Evolutionary conservation across 257 asterid genomes (phyloP).

Genomic region (Galeopsis tetrahit): DNA sequence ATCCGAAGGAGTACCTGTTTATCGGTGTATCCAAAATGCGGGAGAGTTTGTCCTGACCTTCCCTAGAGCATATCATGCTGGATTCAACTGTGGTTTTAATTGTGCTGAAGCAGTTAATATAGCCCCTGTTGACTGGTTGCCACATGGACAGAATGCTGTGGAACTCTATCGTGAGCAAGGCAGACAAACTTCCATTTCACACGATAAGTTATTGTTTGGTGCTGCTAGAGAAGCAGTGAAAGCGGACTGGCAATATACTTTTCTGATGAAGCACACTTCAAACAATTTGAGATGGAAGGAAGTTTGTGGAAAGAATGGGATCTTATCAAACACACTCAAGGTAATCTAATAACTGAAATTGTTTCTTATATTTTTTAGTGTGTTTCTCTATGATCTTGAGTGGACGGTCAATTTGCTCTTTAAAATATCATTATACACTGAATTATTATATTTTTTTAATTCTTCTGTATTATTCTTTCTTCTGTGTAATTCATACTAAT

Average conservation of each 20-base stretch:
- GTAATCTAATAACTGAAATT: constrained; percentile 39
- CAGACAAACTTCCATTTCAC: constrained; percentile 85
- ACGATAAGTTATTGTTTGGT: constrained; percentile 90
- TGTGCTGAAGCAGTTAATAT: constrained; percentile 99
- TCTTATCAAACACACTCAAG: constrained; percentile 80
- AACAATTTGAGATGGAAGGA: constrained; percentile 82
- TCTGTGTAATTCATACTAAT: too few relatives aligned
- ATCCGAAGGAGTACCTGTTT: constrained; percentile 88
- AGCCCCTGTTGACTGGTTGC: constrained; percentile 99
- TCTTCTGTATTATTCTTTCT: constrained; percentile 23
- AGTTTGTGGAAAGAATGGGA: constrained; percentile 90
- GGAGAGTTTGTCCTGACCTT: constrained; percentile 96
- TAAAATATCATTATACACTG: constrained; percentile 47
- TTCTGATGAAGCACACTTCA: constrained; percentile 66
- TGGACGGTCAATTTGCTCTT: constrained; percentile 29
- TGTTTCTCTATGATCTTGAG: neutral
- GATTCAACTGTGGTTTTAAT: constrained; percentile 93
- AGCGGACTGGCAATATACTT: constrained; percentile 89
- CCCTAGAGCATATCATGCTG: constrained; percentile 99
- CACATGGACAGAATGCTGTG: constrained; percentile 90
- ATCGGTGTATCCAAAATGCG: constrained; percentile 85
- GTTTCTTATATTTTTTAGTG: neutral
- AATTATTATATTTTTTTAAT: constrained; percentile 37
- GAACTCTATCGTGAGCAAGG: constrained; percentile 85
- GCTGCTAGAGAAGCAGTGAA: constrained; percentile 97